Conservation (phyloP, 345 rosid species). For the Physaria fendleri region DNA sequence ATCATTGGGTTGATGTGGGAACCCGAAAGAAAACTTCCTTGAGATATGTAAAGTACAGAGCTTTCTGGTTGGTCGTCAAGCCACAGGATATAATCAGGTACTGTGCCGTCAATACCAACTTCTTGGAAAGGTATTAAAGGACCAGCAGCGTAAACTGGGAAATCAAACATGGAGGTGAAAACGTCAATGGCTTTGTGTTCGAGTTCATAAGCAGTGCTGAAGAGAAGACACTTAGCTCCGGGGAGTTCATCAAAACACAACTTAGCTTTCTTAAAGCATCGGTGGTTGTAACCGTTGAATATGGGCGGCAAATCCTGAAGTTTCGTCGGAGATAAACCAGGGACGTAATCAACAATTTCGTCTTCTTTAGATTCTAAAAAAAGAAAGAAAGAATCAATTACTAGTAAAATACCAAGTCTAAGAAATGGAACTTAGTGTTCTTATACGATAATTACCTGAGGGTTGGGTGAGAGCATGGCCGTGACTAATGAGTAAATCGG, state of each 20-base stretch:
- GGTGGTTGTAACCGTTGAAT: slow-evolving; percentile 14
- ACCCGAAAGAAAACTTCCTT: slow-evolving; percentile 40
- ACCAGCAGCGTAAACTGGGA: slow-evolving; percentile 35
- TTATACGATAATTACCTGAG: too few species aligned
- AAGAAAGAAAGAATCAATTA: not conserved
- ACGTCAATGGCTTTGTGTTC: slow-evolving; percentile 37
- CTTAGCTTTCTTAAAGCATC: not conserved
- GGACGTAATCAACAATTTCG: slow-evolving; percentile 31
- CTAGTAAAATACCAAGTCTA: too few species aligned
- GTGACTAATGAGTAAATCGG: slow-evolving; percentile 20
- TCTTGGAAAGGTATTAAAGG: slow-evolving; percentile 38
- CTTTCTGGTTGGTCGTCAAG: slow-evolving; percentile 30
- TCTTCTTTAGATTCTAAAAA: slow-evolving; percentile 19
- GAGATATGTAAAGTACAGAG: slow-evolving; percentile 42
- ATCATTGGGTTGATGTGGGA: slow-evolving; percentile 68
- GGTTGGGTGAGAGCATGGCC: slow-evolving; percentile 24
- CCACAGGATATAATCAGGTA: slow-evolving; percentile 27
- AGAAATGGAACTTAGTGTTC: too few species aligned
- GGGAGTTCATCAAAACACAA: slow-evolving; percentile 25
- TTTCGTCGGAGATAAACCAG: slow-evolving; percentile 29
- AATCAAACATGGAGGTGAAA: slow-evolving; percentile 9
- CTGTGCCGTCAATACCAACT: not conserved
- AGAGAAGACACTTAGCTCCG: slow-evolving; percentile 46
- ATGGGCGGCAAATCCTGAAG: slow-evolving; percentile 27
- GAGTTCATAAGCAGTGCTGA: slow-evolving; percentile 43